Base-by-base conservation (phyloP, 2,329 filamentous ascomycete genomes). In the Aspergillus clavatus region DNA sequence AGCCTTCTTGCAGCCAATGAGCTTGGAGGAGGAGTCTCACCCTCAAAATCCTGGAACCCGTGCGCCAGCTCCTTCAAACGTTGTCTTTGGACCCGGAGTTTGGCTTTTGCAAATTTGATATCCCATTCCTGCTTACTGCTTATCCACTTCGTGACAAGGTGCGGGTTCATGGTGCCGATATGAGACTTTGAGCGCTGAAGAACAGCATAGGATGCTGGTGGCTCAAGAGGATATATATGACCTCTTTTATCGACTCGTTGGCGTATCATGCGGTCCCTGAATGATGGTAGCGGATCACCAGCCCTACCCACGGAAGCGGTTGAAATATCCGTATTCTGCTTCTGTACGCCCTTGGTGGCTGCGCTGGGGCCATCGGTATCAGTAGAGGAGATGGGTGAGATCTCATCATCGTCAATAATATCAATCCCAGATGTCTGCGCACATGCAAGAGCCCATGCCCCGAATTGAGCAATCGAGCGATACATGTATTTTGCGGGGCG, bases 401-500 rank as follows among this genome's bases (percentile, higher is more conserved):
- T 80, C 8, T 80, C 74, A 53, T 90, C 86, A 48, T 94, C 87
- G 48, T 90, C 84, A 27, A 85, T 66, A 27, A 95, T 91, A 14
- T 93, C 86, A 43, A 95, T 90, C 1, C 81, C 80, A 1, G 78
- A 80, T 48, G 88, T 78, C 61, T 96, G 90, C 0, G 89, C 89
- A 53, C 84, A 77, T 1, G 90, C 88, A 18, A 96, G 75, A 0
- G 86, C 86, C 90, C 90, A 97, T 0, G 90, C 89, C 2, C 89
- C 86, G 60, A 98, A 97, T 56, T 96, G 91, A 0, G 93, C 87
- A 42, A 96, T 82, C 1, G 88, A 87, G 38, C 91, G 81, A 64
- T 89, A 97, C 89, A 97, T 96, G 69, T 86, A 87, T 65, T 97
- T 97, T 37, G 91, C 93, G 0, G 93, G 93, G n/a, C 84, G 80